Evolutionary conservation across 2,329 filamentous ascomycete genomes (phyloP), one percentile per base, ranked within the genome.

Genomic region (Penicillium sp.): DNA sequence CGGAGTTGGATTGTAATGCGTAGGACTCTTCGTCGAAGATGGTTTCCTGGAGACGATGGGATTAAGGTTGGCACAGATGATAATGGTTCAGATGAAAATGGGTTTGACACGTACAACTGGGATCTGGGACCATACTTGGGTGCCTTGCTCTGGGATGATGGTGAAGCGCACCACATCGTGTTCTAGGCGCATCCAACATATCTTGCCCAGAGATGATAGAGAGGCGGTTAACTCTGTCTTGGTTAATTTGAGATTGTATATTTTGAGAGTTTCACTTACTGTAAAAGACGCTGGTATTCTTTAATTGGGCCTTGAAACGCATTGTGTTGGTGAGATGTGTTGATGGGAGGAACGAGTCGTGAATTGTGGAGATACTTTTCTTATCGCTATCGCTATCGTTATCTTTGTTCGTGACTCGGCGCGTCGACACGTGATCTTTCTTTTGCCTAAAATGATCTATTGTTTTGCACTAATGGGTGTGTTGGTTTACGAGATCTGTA

Each of bases 51-150:
- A 22, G 22, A 8, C 19, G 7, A 6, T 42, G 11, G 4, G 10
- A 3, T 42, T 13, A 42, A 4, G 63, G 54, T 35, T 1, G 9
- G 4, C 29, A 49, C 21, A n/a, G 22, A 9, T 24, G 16, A n/a
- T 16, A 4, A 37, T 45, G 6, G 16, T 16, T 3, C 3, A 7
- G 1, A n/a, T 27, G 4, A 22, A 29, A 24, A 10, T 19, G n/a
- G 29, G 4, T 29, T 39, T 46, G 46, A 53, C 27, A 68, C 75
- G 48, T 71, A 77, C 76, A 49, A 70, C 65, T 43, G 65, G 60
- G 45, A 86, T 87, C 71, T 82, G 93, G 82, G 92, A 91, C 95
- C 95, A 99, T 54, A 98, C 93, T 81, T 98, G 93, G 9, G 91
- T 96, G 58, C 95, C 93, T 69, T 90, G 89, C 72, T 97, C 92